Evolutionary conservation across 768 basidiomycete genomes (phyloP), one percentile per base, ranked within the genome.

Genomic region (Leccinum arenicola): DNA sequence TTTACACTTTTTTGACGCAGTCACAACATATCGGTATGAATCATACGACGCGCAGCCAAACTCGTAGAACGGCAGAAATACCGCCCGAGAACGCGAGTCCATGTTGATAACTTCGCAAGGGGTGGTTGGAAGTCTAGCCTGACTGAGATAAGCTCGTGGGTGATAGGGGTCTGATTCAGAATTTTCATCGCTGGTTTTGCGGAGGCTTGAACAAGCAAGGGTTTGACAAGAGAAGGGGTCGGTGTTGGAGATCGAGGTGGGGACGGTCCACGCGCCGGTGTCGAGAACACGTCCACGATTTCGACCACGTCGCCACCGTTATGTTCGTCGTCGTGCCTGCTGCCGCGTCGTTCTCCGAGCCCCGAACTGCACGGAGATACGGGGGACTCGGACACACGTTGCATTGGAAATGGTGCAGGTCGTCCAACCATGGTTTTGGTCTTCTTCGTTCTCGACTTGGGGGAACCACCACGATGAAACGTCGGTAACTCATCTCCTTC

Each of bases 341-440:
- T 33, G 10, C 12, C 7, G 11, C 29, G 1, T 11, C 6, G 43
- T 31, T 35, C 47, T 19, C 11, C n/a, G 10, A 29, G 4, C 12
- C 47, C 51, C 9, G 55, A 55, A 45, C 47, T 3, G 4, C n/a
- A 14, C 3, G 57, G 57, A 23, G 58, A 61, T 15, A 33, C 23
- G 4, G 17, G 45, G 9, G 56, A 40, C 11, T 52, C n/a, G 31
- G 27, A n/a, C 11, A 35, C 55, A 14, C 63, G 35, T 17, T 66
- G 67, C 63, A 72, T 66, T 48, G 73, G 71, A 59, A 74, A 72
- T 23, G 70, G 68, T 7, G 53, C 61, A n/a, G 53, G 57, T 36
- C 58, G 57, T 9, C 3, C 35, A 38, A 10, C 19, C 15, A 23
- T 54, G 17, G 40, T 36, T 2, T 38, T 45, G 6, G 43, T 8